phyloP scores from a whole-genome alignment of 2,329 filamentous ascomycete genomes.

The Dactylella cylindrospora region DNA sequence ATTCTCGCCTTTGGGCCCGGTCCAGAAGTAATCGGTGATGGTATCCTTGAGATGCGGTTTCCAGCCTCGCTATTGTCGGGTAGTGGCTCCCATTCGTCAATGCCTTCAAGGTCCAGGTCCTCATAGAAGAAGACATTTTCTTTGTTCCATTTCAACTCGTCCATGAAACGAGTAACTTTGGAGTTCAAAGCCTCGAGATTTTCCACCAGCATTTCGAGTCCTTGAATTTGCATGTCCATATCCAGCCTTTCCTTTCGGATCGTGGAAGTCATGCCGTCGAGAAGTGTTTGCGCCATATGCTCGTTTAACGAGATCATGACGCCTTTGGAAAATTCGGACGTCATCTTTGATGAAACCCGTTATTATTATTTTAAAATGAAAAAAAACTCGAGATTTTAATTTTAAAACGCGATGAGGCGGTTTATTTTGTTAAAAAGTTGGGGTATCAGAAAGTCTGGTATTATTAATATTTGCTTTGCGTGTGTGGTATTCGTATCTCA shows the following conservation, averaged over 20 bases:
- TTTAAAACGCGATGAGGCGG: not conserved
- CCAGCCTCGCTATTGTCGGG: not conserved
- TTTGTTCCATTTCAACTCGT: constrained; percentile 21
- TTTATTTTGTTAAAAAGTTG: constrained; percentile 5
- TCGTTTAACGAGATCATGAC: constrained; percentile 40
- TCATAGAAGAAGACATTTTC: constrained; percentile 37
- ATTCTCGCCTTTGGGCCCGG: constrained; percentile 1
- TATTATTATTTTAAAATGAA: not conserved
- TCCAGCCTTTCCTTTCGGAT: constrained; percentile 32
- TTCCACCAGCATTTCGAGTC: constrained; percentile 37
- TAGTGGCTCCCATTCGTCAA: constrained; percentile 19
- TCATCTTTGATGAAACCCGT: constrained; percentile 24
- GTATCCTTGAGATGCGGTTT: constrained; percentile 14
- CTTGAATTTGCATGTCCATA: constrained; percentile 32
- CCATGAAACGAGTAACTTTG: constrained; percentile 22
- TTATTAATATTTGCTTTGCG: too few species aligned
- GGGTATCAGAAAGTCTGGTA: not conserved
- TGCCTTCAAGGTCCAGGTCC: constrained; percentile 34
- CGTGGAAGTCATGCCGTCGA: constrained; percentile 36
- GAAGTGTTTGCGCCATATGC: constrained; percentile 35
- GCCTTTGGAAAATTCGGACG: constrained; percentile 30
- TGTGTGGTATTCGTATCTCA: too few species aligned
- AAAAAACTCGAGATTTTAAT: not conserved
- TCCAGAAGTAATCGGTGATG: constrained; percentile 16
- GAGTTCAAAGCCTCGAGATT: constrained; percentile 30